Conservation (phyloP, 345 rosid genomes). For the Eucalyptus leucophloia region DNA sequence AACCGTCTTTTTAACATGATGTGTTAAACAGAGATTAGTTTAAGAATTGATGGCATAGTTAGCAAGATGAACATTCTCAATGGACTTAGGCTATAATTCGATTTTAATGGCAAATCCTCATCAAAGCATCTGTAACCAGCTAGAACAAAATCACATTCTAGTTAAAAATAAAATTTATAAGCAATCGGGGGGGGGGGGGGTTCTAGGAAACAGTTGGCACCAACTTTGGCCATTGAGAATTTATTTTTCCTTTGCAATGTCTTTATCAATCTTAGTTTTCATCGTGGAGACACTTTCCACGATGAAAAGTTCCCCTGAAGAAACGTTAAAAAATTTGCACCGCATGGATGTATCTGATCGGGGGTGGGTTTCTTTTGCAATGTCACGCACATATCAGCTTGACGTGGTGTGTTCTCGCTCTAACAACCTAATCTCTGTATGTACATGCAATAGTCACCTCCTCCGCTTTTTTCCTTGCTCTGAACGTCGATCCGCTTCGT, state of each 20-base stretch:
- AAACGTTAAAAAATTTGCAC: no score
- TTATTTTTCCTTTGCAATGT: background rate
- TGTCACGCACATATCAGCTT: background rate
- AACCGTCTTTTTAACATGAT: background rate
- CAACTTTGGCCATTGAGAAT: background rate
- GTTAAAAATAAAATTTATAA: background rate
- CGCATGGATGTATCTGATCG: no score
- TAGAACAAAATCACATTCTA: background rate
- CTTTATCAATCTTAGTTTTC: background rate
- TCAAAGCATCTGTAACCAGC: background rate
- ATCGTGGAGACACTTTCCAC: no score
- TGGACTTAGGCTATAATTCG: background rate
- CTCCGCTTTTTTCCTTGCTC: background rate
- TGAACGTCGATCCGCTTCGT: background rate
- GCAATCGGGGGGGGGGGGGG: background rate
- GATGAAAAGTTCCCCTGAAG: no score
- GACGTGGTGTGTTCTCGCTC: background rate
- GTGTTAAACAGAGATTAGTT: background rate
- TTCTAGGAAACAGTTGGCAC: background rate
- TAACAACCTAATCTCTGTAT: no score
- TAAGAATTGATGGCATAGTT: background rate
- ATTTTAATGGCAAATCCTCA: background rate
- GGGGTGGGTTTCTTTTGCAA: no score
- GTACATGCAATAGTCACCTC: background rate
- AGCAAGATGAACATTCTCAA: background rate